Percentiles rank a stretch among this genome's conserved stretches.
These are phyloP conservation scores for Hymenoscyphus scutula DNA, from an alignment of 2,329 filamentous ascomycete genomes.

Conservation along the genomic window DNA sequence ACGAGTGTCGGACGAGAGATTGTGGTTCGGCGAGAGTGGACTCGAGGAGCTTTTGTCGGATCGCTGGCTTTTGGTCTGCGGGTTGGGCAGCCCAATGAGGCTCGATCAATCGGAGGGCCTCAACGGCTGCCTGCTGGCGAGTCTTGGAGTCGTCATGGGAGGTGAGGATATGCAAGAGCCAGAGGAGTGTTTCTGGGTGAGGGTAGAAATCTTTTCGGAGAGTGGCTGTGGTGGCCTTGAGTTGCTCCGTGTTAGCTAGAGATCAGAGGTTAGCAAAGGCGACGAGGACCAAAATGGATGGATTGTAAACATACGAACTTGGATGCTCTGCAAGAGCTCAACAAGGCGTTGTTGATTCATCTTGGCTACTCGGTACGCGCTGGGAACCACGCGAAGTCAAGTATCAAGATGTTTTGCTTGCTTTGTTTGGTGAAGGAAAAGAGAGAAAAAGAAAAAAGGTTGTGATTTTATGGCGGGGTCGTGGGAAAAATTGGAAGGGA, in stretches of 20 bases:
- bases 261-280: constrained; percentile 25
- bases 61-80: constrained; percentile 72
- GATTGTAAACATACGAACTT: constrained; percentile 67
- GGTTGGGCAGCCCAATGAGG: constrained; percentile 83
- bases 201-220: constrained; percentile 93
- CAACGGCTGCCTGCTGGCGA: constrained; percentile 90
- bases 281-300: constrained; percentile 17
- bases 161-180: constrained; percentile 84
- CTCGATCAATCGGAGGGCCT: constrained; percentile 75
- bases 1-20: constrained; percentile 76
- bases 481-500: neutral
- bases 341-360: constrained; percentile 86
- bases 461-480: neutral
- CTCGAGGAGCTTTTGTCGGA: constrained; percentile 80
- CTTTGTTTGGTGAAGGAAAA: neutral
- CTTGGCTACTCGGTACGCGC: constrained; percentile 27
- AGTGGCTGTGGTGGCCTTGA: constrained; percentile 86
- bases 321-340: constrained; percentile 80
- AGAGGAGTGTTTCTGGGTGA: constrained; percentile 76
- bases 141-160: constrained; percentile 61
- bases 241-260: constrained; percentile 79
- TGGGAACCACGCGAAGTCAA: constrained; percentile 2
- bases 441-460: neutral
- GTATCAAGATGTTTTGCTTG: constrained; percentile 1
- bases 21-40: constrained; percentile 78